Base-by-base conservation (phyloP, 139 green algal species). In the Gonium pectorale region DNA sequence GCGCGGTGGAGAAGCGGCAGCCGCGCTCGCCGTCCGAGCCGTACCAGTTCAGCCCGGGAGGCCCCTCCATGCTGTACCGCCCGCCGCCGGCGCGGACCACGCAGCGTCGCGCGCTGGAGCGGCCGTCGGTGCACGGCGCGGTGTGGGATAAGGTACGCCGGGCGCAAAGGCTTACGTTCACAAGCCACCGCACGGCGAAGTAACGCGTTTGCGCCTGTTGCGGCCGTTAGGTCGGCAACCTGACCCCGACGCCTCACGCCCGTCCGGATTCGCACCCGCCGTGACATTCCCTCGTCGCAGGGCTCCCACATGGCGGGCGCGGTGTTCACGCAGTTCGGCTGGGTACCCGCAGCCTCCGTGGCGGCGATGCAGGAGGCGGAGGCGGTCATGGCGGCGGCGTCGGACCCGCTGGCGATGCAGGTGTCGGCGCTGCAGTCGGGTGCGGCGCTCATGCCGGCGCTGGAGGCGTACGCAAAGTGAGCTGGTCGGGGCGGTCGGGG, bases 51-150 rank as follows among this genome's bases (percentile, higher is more conserved):
- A 82, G 75, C 41, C 40, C 75, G 2, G 75, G 75, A 5, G 75
- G 75, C 27, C 75, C 75, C 29, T 82, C 75, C 17, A 27, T 82
- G 75, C 59, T 82, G 75, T 82, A 82, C 59, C 56, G 75, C n/a
- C 22, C 60, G 75, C 24, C 59, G 26, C 22, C 2, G 29, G 29
- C 3, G 44, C 52, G 27, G 24, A 13, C 41, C 27, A n/a, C 73
- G 29, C 37, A n/a, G 44, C 33, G 59, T 19, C 41, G n/a, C 27
- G 31, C 19, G 31, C 24, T 27, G 40, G 43, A 44, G 40, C 19
- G 2, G 17, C 11, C 11, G 22, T 82, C 75, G 24, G 29, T 82
- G 35, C 59, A n/a, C 4, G 38, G 27, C 6, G 59, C 75, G 1
- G 60, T 38, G 8, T 82, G 75, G 75, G 26, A 29, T 35, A 82